Evolutionary conservation across 2,329 filamentous ascomycete genomes (phyloP).

Genomic region (Onygenales sp.): DNA sequence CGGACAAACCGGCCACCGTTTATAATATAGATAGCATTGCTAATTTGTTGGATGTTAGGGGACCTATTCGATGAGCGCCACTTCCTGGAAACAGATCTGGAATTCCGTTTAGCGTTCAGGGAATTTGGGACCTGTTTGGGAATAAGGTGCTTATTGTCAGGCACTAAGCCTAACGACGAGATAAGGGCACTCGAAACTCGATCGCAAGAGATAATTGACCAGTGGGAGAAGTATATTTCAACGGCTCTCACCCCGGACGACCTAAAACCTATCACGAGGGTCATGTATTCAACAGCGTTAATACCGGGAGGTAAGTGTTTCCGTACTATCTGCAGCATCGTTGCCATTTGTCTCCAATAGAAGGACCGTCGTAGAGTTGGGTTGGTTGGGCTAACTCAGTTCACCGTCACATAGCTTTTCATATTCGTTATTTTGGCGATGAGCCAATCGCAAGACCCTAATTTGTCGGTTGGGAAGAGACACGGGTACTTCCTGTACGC

Average conservation of each 20-base stretch:
- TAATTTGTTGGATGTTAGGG: constrained; percentile 15
- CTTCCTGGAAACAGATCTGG: constrained; percentile 25
- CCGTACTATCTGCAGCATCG: background rate
- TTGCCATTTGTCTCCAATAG: background rate
- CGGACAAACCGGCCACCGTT: background rate
- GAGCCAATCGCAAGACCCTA: constrained; percentile 17
- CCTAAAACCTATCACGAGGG: constrained; percentile 44
- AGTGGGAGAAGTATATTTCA: constrained; percentile 30
- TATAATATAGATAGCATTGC: background rate
- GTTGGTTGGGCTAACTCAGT: background rate
- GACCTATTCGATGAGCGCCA: constrained; percentile 26
- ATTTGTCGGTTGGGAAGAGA: background rate
- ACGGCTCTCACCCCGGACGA: constrained; percentile 29
- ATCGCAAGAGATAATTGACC: constrained; percentile 26
- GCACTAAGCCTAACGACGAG: constrained; percentile 25
- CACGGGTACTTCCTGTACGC: background rate
- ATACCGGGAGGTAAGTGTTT: constrained; percentile 44
- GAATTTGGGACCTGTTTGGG: constrained; percentile 48
- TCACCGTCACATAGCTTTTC: constrained; percentile 24
- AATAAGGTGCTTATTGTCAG: constrained; percentile 28
- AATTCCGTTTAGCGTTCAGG: constrained; percentile 41
- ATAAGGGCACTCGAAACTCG: constrained; percentile 21
- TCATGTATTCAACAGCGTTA: constrained; percentile 49
- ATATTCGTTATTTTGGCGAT: constrained; percentile 25
- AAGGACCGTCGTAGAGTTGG: background rate